Percentiles rank a stretch among this genome's conserved stretches.
These are phyloP conservation scores for Rubia balearica DNA, from an alignment of 305 asterid species.

Conservation along the genomic window DNA sequence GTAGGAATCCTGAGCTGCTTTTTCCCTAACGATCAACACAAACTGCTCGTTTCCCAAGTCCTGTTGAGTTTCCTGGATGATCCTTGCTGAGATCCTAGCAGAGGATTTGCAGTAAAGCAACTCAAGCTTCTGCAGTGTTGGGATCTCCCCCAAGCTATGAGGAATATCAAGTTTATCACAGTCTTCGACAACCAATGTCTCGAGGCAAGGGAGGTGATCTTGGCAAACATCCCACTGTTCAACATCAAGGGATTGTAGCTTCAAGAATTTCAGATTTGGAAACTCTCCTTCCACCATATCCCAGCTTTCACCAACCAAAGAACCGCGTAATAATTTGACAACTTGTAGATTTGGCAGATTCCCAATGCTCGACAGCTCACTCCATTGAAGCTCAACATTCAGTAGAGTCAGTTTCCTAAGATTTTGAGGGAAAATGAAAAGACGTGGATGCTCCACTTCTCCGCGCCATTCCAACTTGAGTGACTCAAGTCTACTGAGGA, in stretches of 20 bases:
- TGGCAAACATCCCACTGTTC: constrained; percentile 12
- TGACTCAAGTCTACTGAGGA: constrained; percentile 4
- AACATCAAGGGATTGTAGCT: constrained; percentile 10
- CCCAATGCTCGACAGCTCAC: constrained; percentile 1
- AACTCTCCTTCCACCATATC: constrained; percentile 6
- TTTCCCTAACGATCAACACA: neutral
- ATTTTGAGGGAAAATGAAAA: constrained; percentile 5
- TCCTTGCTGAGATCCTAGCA: neutral
- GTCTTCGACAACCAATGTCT: neutral
- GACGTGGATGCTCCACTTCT: no score
- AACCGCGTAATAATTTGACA: constrained; percentile 6
- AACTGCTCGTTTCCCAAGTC: neutral
- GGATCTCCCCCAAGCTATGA: neutral
- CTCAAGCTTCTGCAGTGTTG: constrained; percentile 2
- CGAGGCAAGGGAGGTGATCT: constrained; percentile 13
- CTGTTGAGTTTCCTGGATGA: neutral
- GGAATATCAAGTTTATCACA: neutral
- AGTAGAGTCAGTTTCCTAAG: constrained; percentile 10
- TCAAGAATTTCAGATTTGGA: constrained; percentile 13
- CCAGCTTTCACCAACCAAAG: neutral
- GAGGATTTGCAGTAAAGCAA: neutral
- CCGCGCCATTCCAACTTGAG: neutral
- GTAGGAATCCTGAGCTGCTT: neutral
- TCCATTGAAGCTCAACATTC: constrained; percentile 2
- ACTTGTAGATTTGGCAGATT: constrained; percentile 12